These are phyloP conservation scores for Ustilago xerochloae DNA, from an alignment of 1,284 basidiomycete genomes.

Conservation along the genomic window DNA sequence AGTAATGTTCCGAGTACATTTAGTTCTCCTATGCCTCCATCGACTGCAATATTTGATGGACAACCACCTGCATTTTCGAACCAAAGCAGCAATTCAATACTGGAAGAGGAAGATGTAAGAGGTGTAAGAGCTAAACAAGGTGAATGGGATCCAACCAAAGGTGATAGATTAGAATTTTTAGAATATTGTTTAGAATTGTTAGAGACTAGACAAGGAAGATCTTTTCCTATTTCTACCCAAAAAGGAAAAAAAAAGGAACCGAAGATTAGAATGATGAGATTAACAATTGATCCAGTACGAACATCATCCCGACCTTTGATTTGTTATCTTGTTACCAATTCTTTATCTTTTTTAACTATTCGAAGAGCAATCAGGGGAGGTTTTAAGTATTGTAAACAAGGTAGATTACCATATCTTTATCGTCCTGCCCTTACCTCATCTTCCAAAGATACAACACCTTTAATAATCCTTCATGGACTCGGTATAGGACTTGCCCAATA, in stretches of 20 bases:
- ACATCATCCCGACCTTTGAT: constrained; percentile 46
- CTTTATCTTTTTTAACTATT: constrained; percentile 35
- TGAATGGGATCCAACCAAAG: constrained; percentile 51
- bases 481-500: constrained; percentile 62
- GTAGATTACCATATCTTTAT: constrained; percentile 58
- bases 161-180: constrained; percentile 53
- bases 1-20: constrained; percentile 24
- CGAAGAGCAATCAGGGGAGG: constrained; percentile 35
- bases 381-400: constrained; percentile 35
- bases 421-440: constrained; percentile 27
- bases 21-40: constrained; percentile 37
- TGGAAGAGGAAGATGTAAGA: constrained; percentile 42
- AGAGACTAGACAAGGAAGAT: constrained; percentile 60
- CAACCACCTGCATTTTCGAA: constrained; percentile 1
- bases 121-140: constrained; percentile 19
- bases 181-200: constrained; percentile 56
- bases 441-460: constrained; percentile 27
- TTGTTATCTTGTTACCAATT: constrained; percentile 35
- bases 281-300: constrained; percentile 65
- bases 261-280: constrained; percentile 55
- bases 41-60: constrained; percentile 14
- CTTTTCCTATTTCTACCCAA: constrained; percentile 44
- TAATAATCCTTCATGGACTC: constrained; percentile 61
- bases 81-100: background rate
- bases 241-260: constrained; percentile 15